Percentiles rank a stretch among this genome's conserved stretches.
Evolutionary conservation across 176 grass and related monocot genomes (phyloP).

Genomic region (Metroxylon sagu): DNA sequence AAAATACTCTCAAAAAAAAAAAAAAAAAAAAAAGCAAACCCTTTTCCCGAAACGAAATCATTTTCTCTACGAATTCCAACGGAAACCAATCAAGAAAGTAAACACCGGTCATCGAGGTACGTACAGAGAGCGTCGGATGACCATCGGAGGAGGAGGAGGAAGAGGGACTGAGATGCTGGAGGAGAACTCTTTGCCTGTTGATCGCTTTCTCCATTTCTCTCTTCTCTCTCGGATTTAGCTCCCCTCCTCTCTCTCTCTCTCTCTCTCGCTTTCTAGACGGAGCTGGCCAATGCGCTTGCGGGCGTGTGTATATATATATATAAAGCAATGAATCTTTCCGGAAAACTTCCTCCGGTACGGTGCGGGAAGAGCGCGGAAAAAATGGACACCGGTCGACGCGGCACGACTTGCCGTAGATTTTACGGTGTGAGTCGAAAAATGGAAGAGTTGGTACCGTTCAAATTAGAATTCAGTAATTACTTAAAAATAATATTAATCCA

Average conservation of each 20-base stretch:
- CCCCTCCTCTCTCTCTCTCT: constrained; percentile 5
- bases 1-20: not conserved
- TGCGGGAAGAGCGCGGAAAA: no score
- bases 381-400: no score
- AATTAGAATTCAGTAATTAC: no score
- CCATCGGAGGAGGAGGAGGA: not conserved
- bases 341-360: no score
- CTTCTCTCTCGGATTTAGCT: not conserved
- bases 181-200: constrained; percentile 70
- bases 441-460: no score
- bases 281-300: no score
- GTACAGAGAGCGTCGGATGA: constrained; percentile 2
- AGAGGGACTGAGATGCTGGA: constrained; percentile 54
- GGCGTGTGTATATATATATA: no score
- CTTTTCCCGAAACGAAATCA: not conserved
- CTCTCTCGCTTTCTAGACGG: not conserved
- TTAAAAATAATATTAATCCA: no score
- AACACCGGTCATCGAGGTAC: constrained; percentile 21
- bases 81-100: not conserved
- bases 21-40: not conserved
- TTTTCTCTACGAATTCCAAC: no score
- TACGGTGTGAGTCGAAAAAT: no score
- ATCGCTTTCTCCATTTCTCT: constrained; percentile 74
- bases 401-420: no score
- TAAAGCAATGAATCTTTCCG: no score